Percentiles rank a stretch among this genome's conserved stretches.
Conservation (phyloP, 2,329 filamentous ascomycete genomes). For the Tolypocladium album region DNA sequence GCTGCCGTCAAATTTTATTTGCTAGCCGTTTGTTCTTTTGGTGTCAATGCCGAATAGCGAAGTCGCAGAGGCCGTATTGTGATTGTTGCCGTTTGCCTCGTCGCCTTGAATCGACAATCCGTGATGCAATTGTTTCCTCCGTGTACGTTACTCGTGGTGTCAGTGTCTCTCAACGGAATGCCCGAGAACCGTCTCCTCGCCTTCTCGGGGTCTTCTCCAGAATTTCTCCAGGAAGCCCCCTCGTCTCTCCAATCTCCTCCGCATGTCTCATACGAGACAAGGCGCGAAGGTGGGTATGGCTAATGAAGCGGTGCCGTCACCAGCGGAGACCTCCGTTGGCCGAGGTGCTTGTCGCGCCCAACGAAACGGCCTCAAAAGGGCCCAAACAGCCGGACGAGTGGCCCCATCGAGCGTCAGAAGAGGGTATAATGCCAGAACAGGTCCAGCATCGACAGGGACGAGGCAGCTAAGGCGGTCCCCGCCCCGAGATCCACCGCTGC, state of each 20-base stretch:
- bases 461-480: background rate
- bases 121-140: background rate
- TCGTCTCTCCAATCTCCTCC: background rate
- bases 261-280: background rate
- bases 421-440: background rate
- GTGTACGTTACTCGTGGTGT: no score
- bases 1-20: background rate
- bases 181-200: background rate
- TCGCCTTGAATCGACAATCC: background rate
- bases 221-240: background rate
- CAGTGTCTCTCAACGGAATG: background rate
- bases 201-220: background rate
- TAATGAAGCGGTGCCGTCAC: background rate
- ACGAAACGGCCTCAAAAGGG: background rate
- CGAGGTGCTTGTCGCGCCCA: background rate
- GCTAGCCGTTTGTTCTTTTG: background rate
- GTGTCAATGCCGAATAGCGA: background rate
- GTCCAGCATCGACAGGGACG: background rate
- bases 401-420: background rate
- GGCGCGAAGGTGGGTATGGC: background rate
- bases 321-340: background rate
- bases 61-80: no score
- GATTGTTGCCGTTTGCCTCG: background rate
- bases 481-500: background rate
- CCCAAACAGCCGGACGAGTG: background rate